phyloP scores from a whole-genome alignment of 768 basidiomycete species.

The Naganishia vaughanmartiniae region DNA sequence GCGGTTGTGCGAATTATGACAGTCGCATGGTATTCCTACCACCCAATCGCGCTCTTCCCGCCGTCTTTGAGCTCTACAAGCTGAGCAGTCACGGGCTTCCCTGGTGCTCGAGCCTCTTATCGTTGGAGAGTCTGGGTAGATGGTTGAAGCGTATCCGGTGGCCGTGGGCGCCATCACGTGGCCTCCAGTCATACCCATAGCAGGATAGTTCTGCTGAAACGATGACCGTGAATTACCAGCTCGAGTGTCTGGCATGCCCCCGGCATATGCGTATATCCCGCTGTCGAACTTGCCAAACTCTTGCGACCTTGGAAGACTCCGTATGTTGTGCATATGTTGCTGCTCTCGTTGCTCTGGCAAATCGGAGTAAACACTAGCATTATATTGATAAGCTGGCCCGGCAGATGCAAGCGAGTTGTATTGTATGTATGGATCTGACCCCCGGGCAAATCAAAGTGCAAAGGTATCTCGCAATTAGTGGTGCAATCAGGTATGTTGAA shows the following conservation, averaged over 20 bases:
- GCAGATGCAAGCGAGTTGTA: conserved; percentile 21
- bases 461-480: not conserved
- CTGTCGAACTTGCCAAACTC: conserved; percentile 10
- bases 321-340: not conserved
- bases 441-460: not conserved
- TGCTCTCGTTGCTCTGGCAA: not conserved
- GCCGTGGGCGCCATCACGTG: conserved; percentile 2
- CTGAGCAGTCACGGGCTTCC: not conserved
- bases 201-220: not conserved
- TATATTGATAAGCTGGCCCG: conserved; percentile 2
- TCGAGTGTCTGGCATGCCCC: conserved; percentile 5
- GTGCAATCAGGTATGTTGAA: not conserved
- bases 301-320: not conserved
- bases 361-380: conserved; percentile 13
- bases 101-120: too few relatives aligned
- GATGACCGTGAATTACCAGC: not conserved
- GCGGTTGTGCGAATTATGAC: not conserved
- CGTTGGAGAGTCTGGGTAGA: conserved; percentile 14
- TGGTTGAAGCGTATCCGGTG: conserved; percentile 9
- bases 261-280: conserved; percentile 13
- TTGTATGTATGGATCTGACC: conserved; percentile 12
- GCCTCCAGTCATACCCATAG: conserved; percentile 2
- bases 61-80: not conserved
- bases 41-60: not conserved
- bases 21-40: not conserved